Percentiles rank a stretch among this genome's conserved stretches.
Conservation (phyloP, 371 early-diverging fungal genomes). For the Smittium mucronatum region DNA sequence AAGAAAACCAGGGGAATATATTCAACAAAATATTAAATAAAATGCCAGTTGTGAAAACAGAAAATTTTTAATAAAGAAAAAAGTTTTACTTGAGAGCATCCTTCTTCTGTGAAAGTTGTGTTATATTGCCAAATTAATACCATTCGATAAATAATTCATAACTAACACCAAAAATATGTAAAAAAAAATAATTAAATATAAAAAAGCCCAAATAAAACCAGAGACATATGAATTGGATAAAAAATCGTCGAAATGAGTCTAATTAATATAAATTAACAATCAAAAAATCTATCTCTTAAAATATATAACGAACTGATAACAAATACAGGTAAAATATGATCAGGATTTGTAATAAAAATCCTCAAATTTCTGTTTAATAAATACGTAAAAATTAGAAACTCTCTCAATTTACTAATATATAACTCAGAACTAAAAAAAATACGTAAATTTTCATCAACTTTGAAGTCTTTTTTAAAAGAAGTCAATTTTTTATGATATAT, state of each 20-base stretch:
- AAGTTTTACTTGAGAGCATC: conserved; percentile 1
- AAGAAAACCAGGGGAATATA: neutral
- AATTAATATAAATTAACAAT: neutral
- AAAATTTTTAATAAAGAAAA: neutral
- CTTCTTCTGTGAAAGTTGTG: conserved; percentile 3
- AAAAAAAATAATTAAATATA: conserved; percentile 1
- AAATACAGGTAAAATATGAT: conserved; percentile 3
- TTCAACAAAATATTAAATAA: neutral
- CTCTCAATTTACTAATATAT: neutral
- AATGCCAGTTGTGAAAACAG: neutral
- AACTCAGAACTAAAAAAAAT: neutral
- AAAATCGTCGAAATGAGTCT: neutral
- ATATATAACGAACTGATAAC: neutral
- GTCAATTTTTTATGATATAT: neutral
- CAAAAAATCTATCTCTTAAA: conserved; percentile 1
- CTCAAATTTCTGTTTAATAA: neutral
- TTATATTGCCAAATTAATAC: neutral
- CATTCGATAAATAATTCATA: conserved; percentile 2
- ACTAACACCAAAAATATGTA: neutral
- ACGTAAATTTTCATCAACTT: neutral
- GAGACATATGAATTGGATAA: neutral
- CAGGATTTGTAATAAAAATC: neutral
- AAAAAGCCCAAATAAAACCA: conserved; percentile 2
- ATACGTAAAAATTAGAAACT: neutral
- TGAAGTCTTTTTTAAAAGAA: neutral